Evolutionary conservation across 257 asterid species (phyloP), one percentile per base, ranked within the genome.

Genomic region (Solanum pimpinellifolium): DNA sequence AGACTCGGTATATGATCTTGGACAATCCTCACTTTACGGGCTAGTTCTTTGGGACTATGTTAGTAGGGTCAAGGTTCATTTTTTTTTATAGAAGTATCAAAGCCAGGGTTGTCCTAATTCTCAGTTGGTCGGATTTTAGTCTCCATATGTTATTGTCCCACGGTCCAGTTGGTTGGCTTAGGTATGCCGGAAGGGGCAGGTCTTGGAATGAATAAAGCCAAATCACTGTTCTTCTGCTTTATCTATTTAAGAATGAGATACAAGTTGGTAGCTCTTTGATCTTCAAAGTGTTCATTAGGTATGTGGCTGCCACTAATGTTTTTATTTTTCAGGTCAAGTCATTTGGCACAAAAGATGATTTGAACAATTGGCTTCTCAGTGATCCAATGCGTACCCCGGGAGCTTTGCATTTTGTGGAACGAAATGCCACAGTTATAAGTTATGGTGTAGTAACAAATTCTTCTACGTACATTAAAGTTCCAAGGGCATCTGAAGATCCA

Each of bases 391-490:
- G 81, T 33, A 83, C 89, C 33, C 90, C 91, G 27, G 94, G 91
- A 46, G 94, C 89, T 88, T 56, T 92, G 9, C 90, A 90, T 86
- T 90, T 92, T 27, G 75, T 27, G 65, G 91, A 88, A 85, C 85
- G 15, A 52, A 92, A 85, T 80, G 70, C 83, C 6, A 83, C 81
- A 9, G 92, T 86, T 46, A 89, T 92, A 82, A 82, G 91, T 56
- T 92, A 90, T 88, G 92, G 92, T 15, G 75, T 89, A 42, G 81
- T 66, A 47, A 92, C 90, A 47, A 90, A 92, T 89, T 85, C 92
- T 7, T 86, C 88, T n/a, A 59, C 92, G 69, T 59, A 66, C 42
- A 68, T 37, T 11, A 27, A 31, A 29, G 82, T 85, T 59, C 88
- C 90, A 60, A 90, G 94, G 80, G 85, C 60, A 47, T 7, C 23